A percentile compares a stretch with the other conserved stretches of the same genome.
phyloP scores from a whole-genome alignment of 441 rosid genomes.

The Erysimum cheiri region DNA sequence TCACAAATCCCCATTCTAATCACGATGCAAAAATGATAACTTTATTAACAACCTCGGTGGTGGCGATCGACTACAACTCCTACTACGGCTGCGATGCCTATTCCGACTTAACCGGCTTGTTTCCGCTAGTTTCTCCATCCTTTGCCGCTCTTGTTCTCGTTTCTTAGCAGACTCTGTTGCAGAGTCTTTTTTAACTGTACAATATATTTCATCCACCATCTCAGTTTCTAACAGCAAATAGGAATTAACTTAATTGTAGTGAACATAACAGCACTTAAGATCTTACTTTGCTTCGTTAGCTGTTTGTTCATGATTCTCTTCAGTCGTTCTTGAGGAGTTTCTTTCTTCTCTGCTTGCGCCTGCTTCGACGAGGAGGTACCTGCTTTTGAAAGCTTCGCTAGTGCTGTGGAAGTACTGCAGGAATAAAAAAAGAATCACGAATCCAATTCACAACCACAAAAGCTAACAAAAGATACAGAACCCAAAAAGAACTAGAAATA shows the following conservation, averaged over 20 bases:
- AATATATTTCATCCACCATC: constrained; percentile 21
- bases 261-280: constrained; percentile 18
- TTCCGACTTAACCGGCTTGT: constrained; percentile 70
- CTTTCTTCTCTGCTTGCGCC: constrained; percentile 72
- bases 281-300: constrained; percentile 88
- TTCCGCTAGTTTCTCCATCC: constrained; percentile 90
- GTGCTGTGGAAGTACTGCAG: constrained; percentile 67
- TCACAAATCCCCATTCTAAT: constrained; percentile 28
- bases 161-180: constrained; percentile 93
- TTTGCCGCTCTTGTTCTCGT: constrained; percentile 87
- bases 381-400: constrained; percentile 81
- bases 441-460: constrained; percentile 1
- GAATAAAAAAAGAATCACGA: constrained; percentile 1
- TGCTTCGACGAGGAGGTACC: constrained; percentile 61
- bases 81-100: constrained; percentile 80
- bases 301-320: constrained; percentile 97
- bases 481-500: constrained; percentile 4
- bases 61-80: constrained; percentile 87
- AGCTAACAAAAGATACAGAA: neutral
- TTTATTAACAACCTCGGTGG: constrained; percentile 68
- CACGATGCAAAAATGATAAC: constrained; percentile 41
- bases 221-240: constrained; percentile 25
- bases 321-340: constrained; percentile 97
- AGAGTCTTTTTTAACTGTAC: constrained; percentile 92
- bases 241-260: neutral